phyloP scores from a whole-genome alignment of 225 moss, liverwort and hornwort genomes.

The Lunularia cruciata region DNA sequence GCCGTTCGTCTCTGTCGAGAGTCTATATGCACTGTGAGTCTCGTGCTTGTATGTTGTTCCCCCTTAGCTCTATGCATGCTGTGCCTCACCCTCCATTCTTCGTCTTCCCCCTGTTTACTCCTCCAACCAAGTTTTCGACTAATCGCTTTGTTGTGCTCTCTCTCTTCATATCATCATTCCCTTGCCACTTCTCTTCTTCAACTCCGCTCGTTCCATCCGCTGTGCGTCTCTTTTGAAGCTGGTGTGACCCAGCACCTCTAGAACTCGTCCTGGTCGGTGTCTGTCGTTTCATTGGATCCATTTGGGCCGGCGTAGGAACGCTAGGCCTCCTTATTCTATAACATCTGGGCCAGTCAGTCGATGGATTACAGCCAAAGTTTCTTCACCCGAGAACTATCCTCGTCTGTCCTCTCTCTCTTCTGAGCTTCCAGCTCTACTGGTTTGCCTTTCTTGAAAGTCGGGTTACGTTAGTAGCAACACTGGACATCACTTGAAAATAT shows the following conservation, averaged over 20 bases:
- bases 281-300: not conserved
- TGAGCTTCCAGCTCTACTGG: slow-evolving; percentile 45
- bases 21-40: slow-evolving; percentile 15
- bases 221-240: not conserved
- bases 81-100: slow-evolving; percentile 16
- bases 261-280: not conserved
- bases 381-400: slow-evolving; percentile 13
- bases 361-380: slow-evolving; percentile 30
- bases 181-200: not conserved
- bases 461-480: slow-evolving; percentile 37
- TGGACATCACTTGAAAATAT: slow-evolving; percentile 63
- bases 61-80: slow-evolving; percentile 25
- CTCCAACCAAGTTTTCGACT: slow-evolving; percentile 2
- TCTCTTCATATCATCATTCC: slow-evolving; percentile 24
- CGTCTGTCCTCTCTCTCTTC: slow-evolving; percentile 58
- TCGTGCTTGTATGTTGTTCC: slow-evolving; percentile 14
- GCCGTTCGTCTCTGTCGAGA: not conserved
- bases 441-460: slow-evolving; percentile 20
- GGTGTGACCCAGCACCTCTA: not conserved
- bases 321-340: not conserved
- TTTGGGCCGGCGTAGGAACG: not conserved
- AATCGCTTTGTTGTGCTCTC: slow-evolving; percentile 33
- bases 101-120: not conserved
- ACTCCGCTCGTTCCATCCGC: not conserved
- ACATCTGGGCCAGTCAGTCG: slow-evolving; percentile 7